Conservation (phyloP, 2,329 filamentous ascomycete species). For the Colletotrichum musae region DNA sequence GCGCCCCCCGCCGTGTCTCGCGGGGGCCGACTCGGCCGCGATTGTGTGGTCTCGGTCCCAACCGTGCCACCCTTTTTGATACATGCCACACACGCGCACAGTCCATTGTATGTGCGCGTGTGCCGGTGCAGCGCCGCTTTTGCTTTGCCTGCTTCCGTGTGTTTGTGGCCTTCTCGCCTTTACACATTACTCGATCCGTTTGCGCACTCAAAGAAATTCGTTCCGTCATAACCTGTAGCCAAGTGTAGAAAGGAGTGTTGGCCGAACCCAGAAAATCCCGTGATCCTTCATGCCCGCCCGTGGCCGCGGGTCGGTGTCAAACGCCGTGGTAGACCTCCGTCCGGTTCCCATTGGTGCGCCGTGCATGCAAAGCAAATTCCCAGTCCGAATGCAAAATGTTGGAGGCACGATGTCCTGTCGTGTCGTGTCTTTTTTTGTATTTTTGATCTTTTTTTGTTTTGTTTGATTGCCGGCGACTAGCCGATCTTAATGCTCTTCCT, state of each 20-base stretch:
- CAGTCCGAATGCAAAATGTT: conserved; percentile 33
- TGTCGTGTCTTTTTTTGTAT: conserved; percentile 20
- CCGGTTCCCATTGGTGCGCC: conserved; percentile 35
- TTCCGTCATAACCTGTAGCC: conserved; percentile 29
- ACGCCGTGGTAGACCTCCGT: conserved; percentile 29
- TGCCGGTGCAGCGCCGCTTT: not conserved
- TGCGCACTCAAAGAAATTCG: conserved; percentile 37
- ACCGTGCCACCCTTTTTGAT: conserved; percentile 30
- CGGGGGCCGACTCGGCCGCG: conserved; percentile 24
- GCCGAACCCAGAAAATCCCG: conserved; percentile 14
- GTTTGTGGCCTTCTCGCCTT: conserved; percentile 1
- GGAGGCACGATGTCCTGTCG: conserved; percentile 21
- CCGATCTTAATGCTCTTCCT: conserved; percentile 57
- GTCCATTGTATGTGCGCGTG: conserved; percentile 10
- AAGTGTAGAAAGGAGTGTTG: conserved; percentile 25
- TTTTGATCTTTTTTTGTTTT: conserved; percentile 17
- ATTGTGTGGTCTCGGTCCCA: conserved; percentile 10
- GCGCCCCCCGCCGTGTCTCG: conserved; percentile 18
- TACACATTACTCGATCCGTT: conserved; percentile 36
- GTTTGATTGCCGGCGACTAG: conserved; percentile 26
- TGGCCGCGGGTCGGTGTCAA: conserved; percentile 31
- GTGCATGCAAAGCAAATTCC: conserved; percentile 40
- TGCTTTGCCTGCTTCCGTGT: conserved; percentile 9
- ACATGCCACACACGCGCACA: conserved; percentile 36
- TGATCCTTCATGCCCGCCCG: conserved; percentile 15